Evolutionary conservation across 495 filamentous ascomycete species (phyloP).

Genomic region (Daldinia concentrica): DNA sequence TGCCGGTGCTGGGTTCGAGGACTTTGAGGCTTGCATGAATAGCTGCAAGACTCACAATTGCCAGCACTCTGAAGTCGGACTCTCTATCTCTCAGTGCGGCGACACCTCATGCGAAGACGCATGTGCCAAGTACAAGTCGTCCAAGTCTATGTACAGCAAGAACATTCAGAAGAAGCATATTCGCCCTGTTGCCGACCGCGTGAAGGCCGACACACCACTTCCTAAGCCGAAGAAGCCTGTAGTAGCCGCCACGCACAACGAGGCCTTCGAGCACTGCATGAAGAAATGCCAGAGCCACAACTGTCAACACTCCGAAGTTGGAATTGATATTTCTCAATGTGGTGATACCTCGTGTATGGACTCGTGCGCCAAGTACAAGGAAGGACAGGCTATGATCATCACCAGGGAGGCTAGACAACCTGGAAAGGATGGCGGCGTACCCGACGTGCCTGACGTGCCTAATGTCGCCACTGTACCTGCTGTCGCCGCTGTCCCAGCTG

Average conservation of each 20-base stretch:
- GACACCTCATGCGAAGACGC: conserved; percentile 15
- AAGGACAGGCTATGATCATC: neutral
- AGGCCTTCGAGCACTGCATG: conserved; percentile 8
- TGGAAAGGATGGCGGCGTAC: neutral
- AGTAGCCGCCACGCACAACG: neutral
- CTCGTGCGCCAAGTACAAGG: neutral
- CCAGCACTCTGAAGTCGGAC: conserved; percentile 13
- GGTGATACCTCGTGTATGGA: conserved; percentile 18
- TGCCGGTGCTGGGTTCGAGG: conserved; percentile 10
- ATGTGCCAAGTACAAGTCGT: conserved; percentile 5
- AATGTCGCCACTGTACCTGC: neutral
- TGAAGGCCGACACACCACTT: neutral
- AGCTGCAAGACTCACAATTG: conserved; percentile 30
- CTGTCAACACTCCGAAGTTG: conserved; percentile 21
- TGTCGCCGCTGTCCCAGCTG: too few species aligned
- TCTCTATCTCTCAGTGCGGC: conserved; percentile 9
- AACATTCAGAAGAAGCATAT: neutral
- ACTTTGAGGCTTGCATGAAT: conserved; percentile 15
- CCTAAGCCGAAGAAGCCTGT: neutral
- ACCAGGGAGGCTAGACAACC: neutral
- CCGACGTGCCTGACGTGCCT: neutral
- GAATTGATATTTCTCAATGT: conserved; percentile 14
- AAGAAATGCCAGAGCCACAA: conserved; percentile 17
- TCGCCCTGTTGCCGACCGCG: neutral
- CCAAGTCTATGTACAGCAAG: neutral